A percentile compares a stretch with the other conserved stretches of the same genome.
These are phyloP conservation scores for Lipomyces orientalis DNA, from an alignment of 805 yeast species.

Conservation along the genomic window DNA sequence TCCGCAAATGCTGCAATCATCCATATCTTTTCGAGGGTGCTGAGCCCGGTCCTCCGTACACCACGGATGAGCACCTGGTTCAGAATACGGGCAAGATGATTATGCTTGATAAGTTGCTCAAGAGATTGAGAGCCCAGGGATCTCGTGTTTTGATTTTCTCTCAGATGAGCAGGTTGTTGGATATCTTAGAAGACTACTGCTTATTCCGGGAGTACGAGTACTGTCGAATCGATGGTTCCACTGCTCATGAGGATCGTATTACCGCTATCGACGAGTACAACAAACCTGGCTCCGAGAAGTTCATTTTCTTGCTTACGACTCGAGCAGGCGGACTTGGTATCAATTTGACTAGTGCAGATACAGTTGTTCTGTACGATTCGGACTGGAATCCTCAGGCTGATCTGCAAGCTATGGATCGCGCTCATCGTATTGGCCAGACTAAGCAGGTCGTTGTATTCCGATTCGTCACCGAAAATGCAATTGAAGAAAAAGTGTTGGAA, in stretches of 20 bases:
- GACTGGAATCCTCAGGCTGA: constrained; percentile 99
- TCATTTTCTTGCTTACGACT: constrained; percentile 84
- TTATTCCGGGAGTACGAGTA: constrained; percentile 80
- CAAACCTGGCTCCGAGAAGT: constrained; percentile 78
- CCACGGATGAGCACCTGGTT: constrained; percentile 94
- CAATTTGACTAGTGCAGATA: constrained; percentile 88
- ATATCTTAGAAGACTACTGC: constrained; percentile 92
- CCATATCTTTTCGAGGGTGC: constrained; percentile 99
- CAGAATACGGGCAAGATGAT: constrained; percentile 89
- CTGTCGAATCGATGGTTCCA: constrained; percentile 92
- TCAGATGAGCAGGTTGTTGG: constrained; percentile 90
- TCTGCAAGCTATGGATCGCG: constrained; percentile 97
- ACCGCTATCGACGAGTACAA: constrained; percentile 92
- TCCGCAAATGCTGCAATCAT: constrained; percentile 95
- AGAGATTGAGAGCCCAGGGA: constrained; percentile 73
- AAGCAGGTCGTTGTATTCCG: constrained; percentile 93
- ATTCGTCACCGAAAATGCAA: constrained; percentile 93
- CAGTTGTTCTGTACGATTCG: constrained; percentile 85
- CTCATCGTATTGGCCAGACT: constrained; percentile 96
- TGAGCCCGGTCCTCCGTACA: constrained; percentile 97
- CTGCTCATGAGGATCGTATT: constrained; percentile 90
- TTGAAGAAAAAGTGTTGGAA: constrained; percentile 94
- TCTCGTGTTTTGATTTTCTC: constrained; percentile 90
- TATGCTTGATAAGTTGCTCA: constrained; percentile 80
- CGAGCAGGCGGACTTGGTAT: constrained; percentile 98